A percentile compares a stretch with the other conserved stretches of the same genome.
Evolutionary conservation across 495 filamentous ascomycete species (phyloP).

Genomic region (Astrocystis sublimbata): DNA sequence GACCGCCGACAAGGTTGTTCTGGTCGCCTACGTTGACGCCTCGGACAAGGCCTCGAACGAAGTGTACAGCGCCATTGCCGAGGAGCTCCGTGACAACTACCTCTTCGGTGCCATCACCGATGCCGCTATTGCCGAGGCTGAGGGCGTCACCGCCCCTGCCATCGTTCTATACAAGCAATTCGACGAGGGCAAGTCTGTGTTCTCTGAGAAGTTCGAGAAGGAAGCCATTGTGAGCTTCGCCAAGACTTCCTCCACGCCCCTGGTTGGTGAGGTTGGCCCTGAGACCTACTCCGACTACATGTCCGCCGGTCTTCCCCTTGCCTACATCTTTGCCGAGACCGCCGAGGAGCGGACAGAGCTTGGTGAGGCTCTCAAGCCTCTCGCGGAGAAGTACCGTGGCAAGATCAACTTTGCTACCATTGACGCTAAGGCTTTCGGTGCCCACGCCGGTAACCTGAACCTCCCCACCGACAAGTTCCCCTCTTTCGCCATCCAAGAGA

Average conservation of each 20-base stretch:
- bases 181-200: conserved; percentile 91
- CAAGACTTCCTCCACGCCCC: conserved; percentile 80
- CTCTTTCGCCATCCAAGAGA: conserved; percentile 97
- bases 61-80: conserved; percentile 76
- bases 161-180: conserved; percentile 97
- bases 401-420: conserved; percentile 96
- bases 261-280: conserved; percentile 95
- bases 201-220: conserved; percentile 73
- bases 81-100: conserved; percentile 83
- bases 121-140: conserved; percentile 78
- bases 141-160: conserved; percentile 82
- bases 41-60: conserved; percentile 84
- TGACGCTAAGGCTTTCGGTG: conserved; percentile 91
- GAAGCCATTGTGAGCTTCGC: conserved; percentile 78
- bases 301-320: conserved; percentile 88
- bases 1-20: conserved; percentile 93
- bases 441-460: conserved; percentile 96
- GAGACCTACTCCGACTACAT: conserved; percentile 98
- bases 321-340: conserved; percentile 97
- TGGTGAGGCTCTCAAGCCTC: conserved; percentile 61
- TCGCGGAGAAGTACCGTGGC: conserved; percentile 75
- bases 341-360: conserved; percentile 83
- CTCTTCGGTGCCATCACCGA: conserved; percentile 89
- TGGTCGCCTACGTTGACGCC: conserved; percentile 82
- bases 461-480: conserved; percentile 94